Conservation (phyloP, 108 stramenopile genomes). For the Cyclotella distinguenda region DNA sequence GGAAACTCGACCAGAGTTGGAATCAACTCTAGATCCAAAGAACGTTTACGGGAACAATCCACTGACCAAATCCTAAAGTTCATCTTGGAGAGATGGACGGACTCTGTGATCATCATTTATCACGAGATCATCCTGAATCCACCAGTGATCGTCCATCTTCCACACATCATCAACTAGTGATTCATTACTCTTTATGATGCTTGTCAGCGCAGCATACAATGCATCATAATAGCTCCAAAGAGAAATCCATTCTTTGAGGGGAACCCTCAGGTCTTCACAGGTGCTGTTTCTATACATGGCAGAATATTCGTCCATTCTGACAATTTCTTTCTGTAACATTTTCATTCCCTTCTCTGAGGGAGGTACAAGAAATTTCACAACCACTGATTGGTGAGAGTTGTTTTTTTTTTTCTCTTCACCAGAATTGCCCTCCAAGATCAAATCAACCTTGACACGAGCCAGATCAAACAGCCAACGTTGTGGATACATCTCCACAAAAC, state of each 20-base stretch:
- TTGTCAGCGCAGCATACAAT: slow-evolving; percentile 17
- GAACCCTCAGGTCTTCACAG: not conserved
- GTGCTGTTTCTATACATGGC: not conserved
- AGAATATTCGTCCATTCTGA: slow-evolving; percentile 11
- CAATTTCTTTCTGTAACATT: slow-evolving; percentile 21
- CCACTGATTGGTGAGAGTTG: too few species aligned
- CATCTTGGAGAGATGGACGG: too few species aligned
- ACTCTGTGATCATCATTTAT: too few species aligned
- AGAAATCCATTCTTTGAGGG: slow-evolving; percentile 17
- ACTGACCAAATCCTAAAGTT: too few species aligned
- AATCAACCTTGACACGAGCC: slow-evolving; percentile 41
- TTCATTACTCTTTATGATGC: slow-evolving; percentile 20
- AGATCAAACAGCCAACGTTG: slow-evolving; percentile 68
- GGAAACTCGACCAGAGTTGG: too few species aligned
- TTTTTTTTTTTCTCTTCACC: too few species aligned
- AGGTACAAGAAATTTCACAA: slow-evolving; percentile 34
- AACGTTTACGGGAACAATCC: too few species aligned
- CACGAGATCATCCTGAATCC: slow-evolving; percentile 36
- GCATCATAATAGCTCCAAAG: slow-evolving; percentile 47
- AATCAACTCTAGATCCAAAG: too few species aligned
- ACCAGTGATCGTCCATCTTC: slow-evolving; percentile 29
- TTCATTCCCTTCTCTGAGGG: slow-evolving; percentile 37
- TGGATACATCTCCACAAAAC: slow-evolving; percentile 80
- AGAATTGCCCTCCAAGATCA: slow-evolving; percentile 21
- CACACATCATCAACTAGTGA: slow-evolving; percentile 33